A percentile compares a stretch with the other conserved stretches of the same genome.
Evolutionary conservation across 2,329 filamentous ascomycete species (phyloP).

Genomic region (Cercospora sp.): DNA sequence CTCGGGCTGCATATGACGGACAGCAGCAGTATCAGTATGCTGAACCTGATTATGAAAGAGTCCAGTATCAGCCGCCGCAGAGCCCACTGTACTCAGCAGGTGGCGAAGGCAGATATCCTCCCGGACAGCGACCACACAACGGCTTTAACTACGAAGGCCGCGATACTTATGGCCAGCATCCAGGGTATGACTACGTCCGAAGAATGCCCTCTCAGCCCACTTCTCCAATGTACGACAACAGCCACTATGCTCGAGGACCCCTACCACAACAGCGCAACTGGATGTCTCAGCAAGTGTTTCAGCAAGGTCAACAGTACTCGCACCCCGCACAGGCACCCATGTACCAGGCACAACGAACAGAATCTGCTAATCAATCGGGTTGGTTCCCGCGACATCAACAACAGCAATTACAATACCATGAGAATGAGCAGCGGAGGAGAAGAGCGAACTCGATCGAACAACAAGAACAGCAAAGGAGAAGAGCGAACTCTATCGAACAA

Average conservation of each 20-base stretch:
- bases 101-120: not conserved
- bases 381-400: conserved; percentile 5
- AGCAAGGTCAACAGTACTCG: conserved; percentile 14
- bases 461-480: not conserved
- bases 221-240: not conserved
- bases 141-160: not conserved
- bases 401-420: not conserved
- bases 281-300: conserved; percentile 5
- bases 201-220: not conserved
- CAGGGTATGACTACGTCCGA: not conserved
- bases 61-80: conserved; percentile 4
- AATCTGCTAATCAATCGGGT: not conserved
- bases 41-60: conserved; percentile 6
- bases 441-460: not conserved
- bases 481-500: not conserved
- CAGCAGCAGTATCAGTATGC: conserved; percentile 19
- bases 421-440: not conserved
- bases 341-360: conserved; percentile 9
- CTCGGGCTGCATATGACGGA: not conserved
- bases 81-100: not conserved
- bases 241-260: not conserved
- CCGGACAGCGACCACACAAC: not conserved
- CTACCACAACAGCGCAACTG: not conserved
- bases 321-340: conserved; percentile 9
- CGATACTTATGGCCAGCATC: not conserved